Evolutionary conservation across 2,329 filamentous ascomycete species (phyloP), one percentile per base, ranked within the genome.

Genomic region (Ophiosphaerella narmari): DNA sequence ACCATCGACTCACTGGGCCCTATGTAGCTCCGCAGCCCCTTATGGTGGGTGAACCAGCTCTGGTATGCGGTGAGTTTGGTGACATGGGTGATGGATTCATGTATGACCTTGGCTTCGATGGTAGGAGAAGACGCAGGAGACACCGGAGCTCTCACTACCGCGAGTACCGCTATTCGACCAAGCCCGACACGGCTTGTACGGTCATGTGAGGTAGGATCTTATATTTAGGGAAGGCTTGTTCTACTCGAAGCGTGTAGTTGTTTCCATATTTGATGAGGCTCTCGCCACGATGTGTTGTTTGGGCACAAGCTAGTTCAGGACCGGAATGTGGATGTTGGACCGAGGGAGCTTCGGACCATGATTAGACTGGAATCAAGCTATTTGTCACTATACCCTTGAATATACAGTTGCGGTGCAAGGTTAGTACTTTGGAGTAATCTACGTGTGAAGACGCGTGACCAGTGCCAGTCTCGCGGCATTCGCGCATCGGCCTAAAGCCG

Each of bases 1-100:
- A 66, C 11, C 57, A 66, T 34, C 55, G 63, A 13, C 54, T 63
- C 8, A 55, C 50, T 24, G 63, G 60, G 6, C 58, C 60, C 16
- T 58, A 63, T 50, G 50, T 46, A 13, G 42, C 48, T 26, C 47
- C 45, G 7, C 41, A 24, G 4, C 48, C 49, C 18, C 18, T 4
- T 9, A 42, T 50, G 32, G 42, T 49, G 21, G 32, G 26, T 14
- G 43, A 32, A 21, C 44, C 46, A 11, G 45, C 44, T 33, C 50
- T 38, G 52, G 43, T 43, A 46, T 37, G 14, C 37, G 39, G 32
- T 39, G 35, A 31, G 21, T 14, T 42, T 39, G 26, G 51, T 40
- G 42, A 40, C 45, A 45, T 47, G 12, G 36, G 46, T 31, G 43
- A 59, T 40, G 50, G 43, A 18, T 54, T 41, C 23, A 18, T 36